Conservation (phyloP, 2,329 filamentous ascomycete species). For the Exophiala sp. region DNA sequence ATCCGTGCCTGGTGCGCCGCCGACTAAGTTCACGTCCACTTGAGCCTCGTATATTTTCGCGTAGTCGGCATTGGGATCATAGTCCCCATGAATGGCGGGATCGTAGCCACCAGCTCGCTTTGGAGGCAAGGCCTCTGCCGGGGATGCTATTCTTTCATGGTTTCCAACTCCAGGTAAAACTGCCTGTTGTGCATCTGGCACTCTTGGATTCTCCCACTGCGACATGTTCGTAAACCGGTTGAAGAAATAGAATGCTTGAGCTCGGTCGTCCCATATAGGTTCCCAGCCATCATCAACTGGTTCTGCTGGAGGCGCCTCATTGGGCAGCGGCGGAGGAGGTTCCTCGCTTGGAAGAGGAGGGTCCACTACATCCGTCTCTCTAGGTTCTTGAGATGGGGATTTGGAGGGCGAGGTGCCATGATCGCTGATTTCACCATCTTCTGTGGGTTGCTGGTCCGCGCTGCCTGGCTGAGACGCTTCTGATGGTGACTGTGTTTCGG, state of each 20-base stretch:
- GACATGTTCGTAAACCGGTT: slow-evolving; percentile 69
- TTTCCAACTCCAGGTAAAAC: slow-evolving; percentile 29
- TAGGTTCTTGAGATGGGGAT: slow-evolving; percentile 6
- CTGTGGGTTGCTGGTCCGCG: slow-evolving; percentile 4
- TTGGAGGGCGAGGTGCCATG: slow-evolving; percentile 6
- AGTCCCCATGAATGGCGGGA: slow-evolving; percentile 90
- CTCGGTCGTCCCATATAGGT: slow-evolving; percentile 64
- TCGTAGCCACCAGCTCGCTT: slow-evolving; percentile 68
- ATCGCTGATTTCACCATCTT: slow-evolving; percentile 19
- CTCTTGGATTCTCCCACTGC: slow-evolving; percentile 82
- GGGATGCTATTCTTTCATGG: slow-evolving; percentile 32
- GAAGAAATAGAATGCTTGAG: slow-evolving; percentile 72
- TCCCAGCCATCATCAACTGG: slow-evolving; percentile 67
- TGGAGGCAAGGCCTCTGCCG: slow-evolving; percentile 35
- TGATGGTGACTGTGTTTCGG: slow-evolving; percentile 17
- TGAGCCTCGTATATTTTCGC: slow-evolving; percentile 53
- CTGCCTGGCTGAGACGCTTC: slow-evolving; percentile 4
- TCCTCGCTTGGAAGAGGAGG: slow-evolving; percentile 41
- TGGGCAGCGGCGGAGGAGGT: slow-evolving; percentile 47
- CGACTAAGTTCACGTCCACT: slow-evolving; percentile 32
- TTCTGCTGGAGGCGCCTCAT: slow-evolving; percentile 46
- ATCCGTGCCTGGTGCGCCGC: slow-evolving; percentile 36
- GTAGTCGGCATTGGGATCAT: slow-evolving; percentile 94
- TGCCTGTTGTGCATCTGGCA: slow-evolving; percentile 45
- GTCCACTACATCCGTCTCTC: slow-evolving; percentile 5